Evolutionary conservation across 176 grass and related monocot species (phyloP), one percentile per base, ranked within the genome.

Genomic region (Raddia guianensis): DNA sequence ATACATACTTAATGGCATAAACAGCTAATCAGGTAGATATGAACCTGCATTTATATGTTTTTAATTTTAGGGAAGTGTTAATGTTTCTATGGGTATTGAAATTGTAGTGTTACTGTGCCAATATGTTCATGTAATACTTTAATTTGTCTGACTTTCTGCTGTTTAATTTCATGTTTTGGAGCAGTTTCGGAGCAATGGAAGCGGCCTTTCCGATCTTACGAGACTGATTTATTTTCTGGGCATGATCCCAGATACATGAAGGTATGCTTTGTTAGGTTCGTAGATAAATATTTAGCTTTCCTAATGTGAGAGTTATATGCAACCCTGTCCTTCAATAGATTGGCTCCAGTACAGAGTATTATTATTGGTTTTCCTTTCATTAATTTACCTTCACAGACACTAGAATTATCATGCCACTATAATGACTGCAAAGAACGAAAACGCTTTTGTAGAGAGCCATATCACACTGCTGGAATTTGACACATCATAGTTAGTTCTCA

Each of bases 211-310:
- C 78, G 86, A 62, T 54, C 85, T 32, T 88, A 90, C 70, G 92
- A 90, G 20, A 60, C 62, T 18, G 91, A 88, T 45, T 72, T 91
- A 35, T 99, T 84, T 80, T 59, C 73, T 72, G 88, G 88, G 77
- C 91, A 95, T 49, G 87, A 96, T 93, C 57, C 64, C 18, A 95
- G 91, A 76, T 61, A 57, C 80, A 73, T 80, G 49, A 96, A 99
- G 90, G 93, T 96, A 81, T 49, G n/a, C n/a, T 79, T 87, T 34
- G 9, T 50, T 49, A 76, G 6, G 40, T 56, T 80, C 76, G 40
- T 14, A 48, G 43, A 19, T 14, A 44, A 7, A 74, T 68, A 19
- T 54, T 59, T 79, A 0, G 11, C 35, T 37, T 27, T 54, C n/a
- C 7, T 83, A 34, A 51, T 64, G 21, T 50, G 56, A 65, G 13